These are phyloP conservation scores for Eimeria necatrix DNA, from an alignment of 169 alveolate genomes.

Conservation along the genomic window DNA sequence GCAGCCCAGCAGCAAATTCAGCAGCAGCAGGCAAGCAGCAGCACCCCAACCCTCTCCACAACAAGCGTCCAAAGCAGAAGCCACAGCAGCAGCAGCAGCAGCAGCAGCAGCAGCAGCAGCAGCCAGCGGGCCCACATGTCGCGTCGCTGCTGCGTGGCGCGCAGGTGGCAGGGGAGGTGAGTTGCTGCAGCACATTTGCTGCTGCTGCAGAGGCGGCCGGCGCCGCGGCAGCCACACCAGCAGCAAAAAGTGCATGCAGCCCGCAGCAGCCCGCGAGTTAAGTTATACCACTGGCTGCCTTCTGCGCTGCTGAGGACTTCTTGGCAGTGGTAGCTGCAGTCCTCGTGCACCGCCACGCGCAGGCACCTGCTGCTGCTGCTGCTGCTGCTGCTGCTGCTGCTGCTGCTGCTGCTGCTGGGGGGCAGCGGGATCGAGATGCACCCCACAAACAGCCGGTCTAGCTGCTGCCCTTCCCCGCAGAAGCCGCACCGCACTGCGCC, in stretches of 20 bases:
- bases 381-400: constrained; percentile 43
- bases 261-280: constrained; percentile 19
- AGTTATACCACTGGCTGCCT: constrained; percentile 78
- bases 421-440: constrained; percentile 72
- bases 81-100: background rate
- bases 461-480: constrained; percentile 55
- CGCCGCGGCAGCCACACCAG: constrained; percentile 67
- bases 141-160: background rate
- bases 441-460: constrained; percentile 74
- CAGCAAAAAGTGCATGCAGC: constrained; percentile 33
- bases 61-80: background rate
- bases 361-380: background rate
- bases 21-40: background rate
- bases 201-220: background rate
- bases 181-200: background rate
- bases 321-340: constrained; percentile 74
- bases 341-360: constrained; percentile 73
- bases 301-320: constrained; percentile 65
- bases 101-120: background rate
- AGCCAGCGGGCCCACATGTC: background rate
- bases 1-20: background rate
- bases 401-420: constrained; percentile 52
- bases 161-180: background rate
- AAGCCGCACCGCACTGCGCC: constrained; percentile 48
- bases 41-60: background rate